A percentile compares a stretch with the other conserved stretches of the same genome.
Evolutionary conservation across 2,329 filamentous ascomycete genomes (phyloP).

Genomic region (Fusarium albosuccineum): DNA sequence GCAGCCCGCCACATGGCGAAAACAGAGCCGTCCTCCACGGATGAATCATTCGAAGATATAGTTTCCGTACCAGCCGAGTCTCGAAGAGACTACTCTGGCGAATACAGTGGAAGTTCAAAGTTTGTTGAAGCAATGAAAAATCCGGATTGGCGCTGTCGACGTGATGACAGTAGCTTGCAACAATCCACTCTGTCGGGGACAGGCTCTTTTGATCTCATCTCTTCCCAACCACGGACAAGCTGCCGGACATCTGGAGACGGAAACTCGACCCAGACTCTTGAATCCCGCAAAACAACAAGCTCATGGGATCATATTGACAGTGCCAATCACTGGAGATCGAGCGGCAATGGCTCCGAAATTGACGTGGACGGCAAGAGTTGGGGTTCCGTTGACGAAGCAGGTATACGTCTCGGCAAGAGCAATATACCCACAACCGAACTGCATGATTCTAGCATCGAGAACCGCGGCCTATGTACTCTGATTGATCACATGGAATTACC

Average conservation of each 20-base stretch:
- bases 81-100: constrained; percentile 36
- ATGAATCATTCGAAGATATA: constrained; percentile 31
- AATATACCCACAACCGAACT: not conserved
- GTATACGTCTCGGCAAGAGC: not conserved
- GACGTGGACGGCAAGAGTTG: constrained; percentile 6
- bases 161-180: constrained; percentile 22
- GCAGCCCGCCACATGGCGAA: constrained; percentile 9
- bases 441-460: not conserved
- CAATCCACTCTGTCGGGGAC: constrained; percentile 14
- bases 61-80: constrained; percentile 3
- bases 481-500: constrained; percentile 16
- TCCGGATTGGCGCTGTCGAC: constrained; percentile 52
- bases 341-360: constrained; percentile 16
- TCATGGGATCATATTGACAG: constrained; percentile 20
- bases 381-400: not conserved
- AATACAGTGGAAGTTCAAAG: constrained; percentile 37
- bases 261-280: not conserved
- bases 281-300: not conserved
- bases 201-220: constrained; percentile 3
- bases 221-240: not conserved
- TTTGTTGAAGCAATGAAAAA: constrained; percentile 52
- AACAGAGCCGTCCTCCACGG: constrained; percentile 15
- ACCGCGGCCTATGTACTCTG: constrained; percentile 25
- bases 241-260: not conserved
- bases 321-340: constrained; percentile 12